Evolutionary conservation across 148 eudicot genomes (phyloP), one percentile per base, ranked within the genome.

Genomic region (Fallopia convolvulus): DNA sequence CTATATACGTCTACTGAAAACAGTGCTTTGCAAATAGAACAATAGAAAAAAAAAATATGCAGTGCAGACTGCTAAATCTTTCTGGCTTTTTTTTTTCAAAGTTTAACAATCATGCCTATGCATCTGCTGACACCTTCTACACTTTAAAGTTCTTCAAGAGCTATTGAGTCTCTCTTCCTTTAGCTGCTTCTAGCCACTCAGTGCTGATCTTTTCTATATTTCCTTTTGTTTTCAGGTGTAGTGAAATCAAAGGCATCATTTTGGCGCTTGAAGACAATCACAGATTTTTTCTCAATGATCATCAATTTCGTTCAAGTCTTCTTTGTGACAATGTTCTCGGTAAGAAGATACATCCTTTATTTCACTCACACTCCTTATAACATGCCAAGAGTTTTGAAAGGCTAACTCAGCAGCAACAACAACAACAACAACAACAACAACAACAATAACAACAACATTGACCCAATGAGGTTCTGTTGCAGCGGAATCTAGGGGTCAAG

Each of bases 241-340:
- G 96, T 94, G 42, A 92, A 88, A 82, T 81, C 90, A 4, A 87
- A 92, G 86, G 83, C 84, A 49, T 89, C 98, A 55, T 56, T 94
- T 74, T 94, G 97, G 98, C 90, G 97, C 75, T 70, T 94, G 83
- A 88, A 80, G 85, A 94, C 98, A 15, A 56, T 90, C 75, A 90
- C 90, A 18, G 93, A 94, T 87, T 89, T 85, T 78, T 90, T 92
- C 84, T 80, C 91, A 86, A 80, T 89, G 39, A 79, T 92, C 60
- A 42, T 87, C 44, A 94, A 89, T 81, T 82, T 92, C 80, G 80
- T 94, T 72, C 83, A 83, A 0, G 90, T 90, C 79, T 94, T 92
- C 82, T 88, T 94, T 33, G 48, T 84, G 40, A 94, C 98, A n/a
- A 83, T 94, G 97, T 92, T 92, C 79, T 94, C 98, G 80, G 98